Evolutionary conservation across 495 filamentous ascomycete genomes (phyloP), one percentile per base, ranked within the genome.

Genomic region (Lepidopterella palustris): DNA sequence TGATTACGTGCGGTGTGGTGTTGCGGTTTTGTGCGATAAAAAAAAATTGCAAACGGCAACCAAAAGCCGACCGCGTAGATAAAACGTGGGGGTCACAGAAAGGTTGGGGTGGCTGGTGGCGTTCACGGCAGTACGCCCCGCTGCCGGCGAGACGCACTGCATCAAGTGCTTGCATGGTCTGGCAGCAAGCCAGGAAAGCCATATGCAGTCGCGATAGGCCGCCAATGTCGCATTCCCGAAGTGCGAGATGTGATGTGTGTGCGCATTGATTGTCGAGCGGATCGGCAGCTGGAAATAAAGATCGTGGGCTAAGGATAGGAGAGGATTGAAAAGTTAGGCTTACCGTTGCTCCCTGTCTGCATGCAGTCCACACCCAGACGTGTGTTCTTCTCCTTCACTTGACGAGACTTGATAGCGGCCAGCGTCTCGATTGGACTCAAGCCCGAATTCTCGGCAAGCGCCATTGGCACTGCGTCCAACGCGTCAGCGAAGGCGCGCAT

Each of bases 401-500:
- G 93, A 71, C 92, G 83, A 58, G 88, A 92, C 81, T 97, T 99
- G 79, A 99, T 85, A 64, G 87, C 85, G 40, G 93, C 90, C 48
- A 99, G 80, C 0, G 92, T 95, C 70, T 96, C 91, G 68, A 99
- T 97, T 18, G 95, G 90, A 74, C 89, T 95, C 60, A 97, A 72
- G 50, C 93, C 93, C 64, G 89, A 95, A 80, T 99, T 99, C 80
- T 97, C 92, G 29, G 93, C 89, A 59, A 99, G 82, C 0, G 93
- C 90, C 87, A 97, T 87, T n/a, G 93, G 93, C 42, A 99, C 84
- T 18, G 88, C 80, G 74, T 99, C 93, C 31, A 99, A 83, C 9
- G 93, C 95, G 71, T 97, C 91, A 60, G 93, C 83, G 66, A 99
- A 99, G 13, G 92, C 95, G 54, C 95, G 87, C 90, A 99, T 99